phyloP scores from a whole-genome alignment of 768 basidiomycete species.

The Lactarius pseudohatsudake region DNA sequence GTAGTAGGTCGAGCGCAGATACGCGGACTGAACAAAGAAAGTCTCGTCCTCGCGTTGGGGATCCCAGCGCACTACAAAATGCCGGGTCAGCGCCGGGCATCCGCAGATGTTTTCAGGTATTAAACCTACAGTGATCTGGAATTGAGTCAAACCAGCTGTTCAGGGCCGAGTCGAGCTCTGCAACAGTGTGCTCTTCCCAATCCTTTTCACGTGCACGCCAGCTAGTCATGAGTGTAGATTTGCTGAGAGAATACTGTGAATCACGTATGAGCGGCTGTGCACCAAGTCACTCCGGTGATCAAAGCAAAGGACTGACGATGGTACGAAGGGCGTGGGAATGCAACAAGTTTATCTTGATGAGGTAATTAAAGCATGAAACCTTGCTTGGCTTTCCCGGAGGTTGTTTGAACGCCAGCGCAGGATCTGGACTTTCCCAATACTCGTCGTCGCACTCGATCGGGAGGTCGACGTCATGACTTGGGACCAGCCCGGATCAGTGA shows the following conservation, averaged over 20 bases:
- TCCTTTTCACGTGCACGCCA: conserved; percentile 26
- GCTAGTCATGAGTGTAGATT: conserved; percentile 16
- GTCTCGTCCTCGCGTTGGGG: conserved; percentile 39
- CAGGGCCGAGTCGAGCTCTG: conserved; percentile 30
- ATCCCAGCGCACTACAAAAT: conserved; percentile 43
- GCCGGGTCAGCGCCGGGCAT: neutral
- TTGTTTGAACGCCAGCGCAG: conserved; percentile 51
- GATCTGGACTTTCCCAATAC: conserved; percentile 26
- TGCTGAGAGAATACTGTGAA: conserved; percentile 30
- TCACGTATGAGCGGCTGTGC: neutral
- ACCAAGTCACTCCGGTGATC: neutral
- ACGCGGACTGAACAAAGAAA: conserved; percentile 42
- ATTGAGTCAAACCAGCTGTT: conserved; percentile 41
- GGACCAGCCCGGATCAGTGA: conserved; percentile 28
- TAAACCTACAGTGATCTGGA: conserved; percentile 38
- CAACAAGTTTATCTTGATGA: conserved; percentile 61
- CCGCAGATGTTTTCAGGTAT: neutral
- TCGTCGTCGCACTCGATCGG: conserved; percentile 29
- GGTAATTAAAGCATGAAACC: conserved; percentile 53
- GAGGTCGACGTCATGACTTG: conserved; percentile 30
- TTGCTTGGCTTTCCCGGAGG: conserved; percentile 56
- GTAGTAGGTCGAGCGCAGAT: conserved; percentile 44
- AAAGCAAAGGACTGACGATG: conserved; percentile 41
- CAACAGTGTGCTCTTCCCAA: conserved; percentile 29
- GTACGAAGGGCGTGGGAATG: conserved; percentile 62